phyloP scores from a whole-genome alignment of 306 rosid species.

The Gleditsia sinensis region DNA sequence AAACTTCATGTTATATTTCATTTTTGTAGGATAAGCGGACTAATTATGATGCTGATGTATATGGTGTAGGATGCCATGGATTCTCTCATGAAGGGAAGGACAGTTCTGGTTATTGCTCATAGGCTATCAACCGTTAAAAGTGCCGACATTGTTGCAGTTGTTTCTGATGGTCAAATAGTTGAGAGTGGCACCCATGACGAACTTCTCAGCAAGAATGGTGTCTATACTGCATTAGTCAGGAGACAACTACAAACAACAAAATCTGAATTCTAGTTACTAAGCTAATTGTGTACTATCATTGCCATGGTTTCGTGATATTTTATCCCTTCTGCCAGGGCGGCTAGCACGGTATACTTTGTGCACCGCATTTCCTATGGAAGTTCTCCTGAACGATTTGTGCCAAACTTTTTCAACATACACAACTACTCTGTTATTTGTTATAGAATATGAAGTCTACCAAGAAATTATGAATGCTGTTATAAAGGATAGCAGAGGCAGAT shows the following conservation, averaged over 20 bases:
- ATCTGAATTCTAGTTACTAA: conserved; percentile 35
- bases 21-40: conserved; percentile 13
- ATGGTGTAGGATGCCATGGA: conserved; percentile 71
- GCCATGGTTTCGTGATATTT: not conserved
- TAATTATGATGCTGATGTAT: not conserved
- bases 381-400: not conserved
- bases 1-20: not conserved
- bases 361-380: not conserved
- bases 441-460: conserved; percentile 7
- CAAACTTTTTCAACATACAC: not conserved
- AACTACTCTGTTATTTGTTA: not conserved
- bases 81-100: conserved; percentile 72
- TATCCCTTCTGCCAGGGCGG: not conserved
- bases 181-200: conserved; percentile 71
- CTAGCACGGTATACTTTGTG: not conserved
- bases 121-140: conserved; percentile 72
- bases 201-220: conserved; percentile 58
- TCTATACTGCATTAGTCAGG: conserved; percentile 61
- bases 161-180: conserved; percentile 67
- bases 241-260: conserved; percentile 58
- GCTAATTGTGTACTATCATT: conserved; percentile 10
- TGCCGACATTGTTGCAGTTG: conserved; percentile 61
- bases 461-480: conserved; percentile 25
- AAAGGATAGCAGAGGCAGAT: not conserved
- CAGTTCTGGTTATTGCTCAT: conserved; percentile 78